Conservation (phyloP, 2,329 filamentous ascomycete genomes). For the Aspergillus quadrilineatus region DNA sequence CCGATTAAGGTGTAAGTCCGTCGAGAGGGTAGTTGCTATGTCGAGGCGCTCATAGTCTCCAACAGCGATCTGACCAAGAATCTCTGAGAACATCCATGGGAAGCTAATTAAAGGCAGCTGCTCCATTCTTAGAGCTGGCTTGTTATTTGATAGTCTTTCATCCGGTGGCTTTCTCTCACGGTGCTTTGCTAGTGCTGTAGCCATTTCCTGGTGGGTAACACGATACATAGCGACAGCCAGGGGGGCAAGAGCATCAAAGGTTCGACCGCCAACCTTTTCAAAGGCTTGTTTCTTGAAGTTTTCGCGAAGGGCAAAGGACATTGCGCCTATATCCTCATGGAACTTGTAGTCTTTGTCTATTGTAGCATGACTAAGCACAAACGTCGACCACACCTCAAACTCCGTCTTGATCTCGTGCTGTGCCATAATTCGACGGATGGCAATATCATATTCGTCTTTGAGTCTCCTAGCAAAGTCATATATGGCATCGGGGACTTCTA, state of each 20-base stretch:
- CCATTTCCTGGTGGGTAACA: slow-evolving; percentile 71
- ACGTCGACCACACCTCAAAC: slow-evolving; percentile 88
- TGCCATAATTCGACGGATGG: slow-evolving; percentile 75
- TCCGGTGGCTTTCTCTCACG: slow-evolving; percentile 25
- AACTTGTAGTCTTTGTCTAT: slow-evolving; percentile 79
- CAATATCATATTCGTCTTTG: slow-evolving; percentile 75
- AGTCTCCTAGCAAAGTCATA: slow-evolving; percentile 62
- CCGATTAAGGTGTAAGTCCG: not conserved
- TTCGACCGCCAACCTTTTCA: slow-evolving; percentile 61
- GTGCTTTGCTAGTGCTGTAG: slow-evolving; percentile 56
- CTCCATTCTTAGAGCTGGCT: slow-evolving; percentile 16
- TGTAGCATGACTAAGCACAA: slow-evolving; percentile 72
- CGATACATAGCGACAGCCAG: slow-evolving; percentile 87
- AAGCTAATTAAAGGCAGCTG: slow-evolving; percentile 84
- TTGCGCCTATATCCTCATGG: slow-evolving; percentile 74
- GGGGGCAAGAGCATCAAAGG: slow-evolving; percentile 61
- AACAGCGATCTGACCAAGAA: slow-evolving; percentile 69
- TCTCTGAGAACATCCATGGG: slow-evolving; percentile 81
- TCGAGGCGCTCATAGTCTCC: slow-evolving; percentile 28
- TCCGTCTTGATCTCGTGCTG: slow-evolving; percentile 82
- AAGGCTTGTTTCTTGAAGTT: slow-evolving; percentile 68
- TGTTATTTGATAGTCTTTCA: slow-evolving; percentile 9
- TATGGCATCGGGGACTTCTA: slow-evolving; percentile 54
- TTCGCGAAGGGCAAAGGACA: slow-evolving; percentile 65
- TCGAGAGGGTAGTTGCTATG: not conserved